Base-by-base conservation (phyloP, 768 basidiomycete genomes). In the Rhodotorula babjevae region DNA sequence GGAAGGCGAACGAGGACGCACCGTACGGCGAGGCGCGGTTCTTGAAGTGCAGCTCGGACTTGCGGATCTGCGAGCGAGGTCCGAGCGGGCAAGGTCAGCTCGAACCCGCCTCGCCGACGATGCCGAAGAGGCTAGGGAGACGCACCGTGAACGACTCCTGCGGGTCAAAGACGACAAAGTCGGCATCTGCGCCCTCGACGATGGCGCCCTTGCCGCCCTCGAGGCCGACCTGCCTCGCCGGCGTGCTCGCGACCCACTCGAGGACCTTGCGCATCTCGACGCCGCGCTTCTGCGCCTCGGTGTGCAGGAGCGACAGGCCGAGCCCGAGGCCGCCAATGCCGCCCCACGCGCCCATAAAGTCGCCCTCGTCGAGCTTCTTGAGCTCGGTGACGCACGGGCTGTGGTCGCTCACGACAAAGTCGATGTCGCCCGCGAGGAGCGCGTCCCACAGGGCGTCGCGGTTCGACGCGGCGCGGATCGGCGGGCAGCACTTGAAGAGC, bases 401-500 rank as follows among this genome's bases (percentile, higher is more conserved):
- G 79, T 99, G 95, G 82, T 99, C 95, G 65, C 93, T 95, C 14
- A 98, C 93, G 65, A 98, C 88, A 78, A 86, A 93, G 81, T 96
- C 92, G 76, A 99, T 93, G 55, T 87, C 84, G 4, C 91, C 93
- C 59, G 89, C 89, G 65, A 85, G 81, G 68, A 98, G 82, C 2
- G 91, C 95, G 27, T 86, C 85, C 92, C 93, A 93, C 7, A 98
- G 83, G 53, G 82, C 79, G 60, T 91, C 87, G 67, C 89, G 84
- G 80, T 98, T 99, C 7, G 80, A 80, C 18, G 83, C 82, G 53
- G 87, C 86, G 58, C 95, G 87, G 72, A 99, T 90, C 10, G 95
- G 96, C 8, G 95, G 95, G 80, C 93, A 96, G 79, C 95, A 99
- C 80, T 98, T 87, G 82, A 96, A 94, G 80, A 93, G 88, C 62